phyloP scores from a whole-genome alignment of 371 early-diverging fungal species.

The Rhizopus arrhizus region DNA sequence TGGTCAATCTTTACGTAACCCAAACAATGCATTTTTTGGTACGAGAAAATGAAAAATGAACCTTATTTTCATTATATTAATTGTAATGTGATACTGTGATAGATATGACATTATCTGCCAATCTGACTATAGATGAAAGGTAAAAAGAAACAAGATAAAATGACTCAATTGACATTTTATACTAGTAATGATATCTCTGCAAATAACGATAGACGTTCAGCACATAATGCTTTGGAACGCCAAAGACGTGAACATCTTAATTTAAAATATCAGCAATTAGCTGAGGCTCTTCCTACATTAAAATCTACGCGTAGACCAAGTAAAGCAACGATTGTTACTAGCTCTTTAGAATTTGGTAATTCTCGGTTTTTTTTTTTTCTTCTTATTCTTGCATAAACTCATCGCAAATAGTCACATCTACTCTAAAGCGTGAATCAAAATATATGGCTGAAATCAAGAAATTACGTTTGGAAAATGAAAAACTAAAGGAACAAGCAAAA shows the following conservation, averaged over 20 bases:
- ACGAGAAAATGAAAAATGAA: background rate
- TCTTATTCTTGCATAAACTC: background rate
- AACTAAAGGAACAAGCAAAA: slow-evolving; percentile 26
- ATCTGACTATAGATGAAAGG: slow-evolving; percentile 37
- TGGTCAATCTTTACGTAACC: slow-evolving; percentile 35
- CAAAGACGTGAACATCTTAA: slow-evolving; percentile 79
- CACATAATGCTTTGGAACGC: slow-evolving; percentile 79
- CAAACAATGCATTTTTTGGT: slow-evolving; percentile 31
- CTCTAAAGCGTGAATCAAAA: slow-evolving; percentile 23
- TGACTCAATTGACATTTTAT: background rate
- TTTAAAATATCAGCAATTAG: slow-evolving; percentile 75
- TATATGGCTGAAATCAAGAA: slow-evolving; percentile 26
- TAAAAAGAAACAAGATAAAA: slow-evolving; percentile 1
- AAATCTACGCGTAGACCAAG: slow-evolving; percentile 71
- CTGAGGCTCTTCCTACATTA: slow-evolving; percentile 71
- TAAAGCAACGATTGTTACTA: slow-evolving; percentile 76
- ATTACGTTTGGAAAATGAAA: slow-evolving; percentile 31
- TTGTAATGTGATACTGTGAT: background rate
- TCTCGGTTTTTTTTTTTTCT: background rate
- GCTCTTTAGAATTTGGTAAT: slow-evolving; percentile 64
- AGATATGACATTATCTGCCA: slow-evolving; percentile 30
- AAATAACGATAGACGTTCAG: slow-evolving; percentile 59
- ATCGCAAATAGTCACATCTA: slow-evolving; percentile 16
- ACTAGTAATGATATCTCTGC: slow-evolving; percentile 35
- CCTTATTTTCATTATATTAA: slow-evolving; percentile 8